Percentiles rank a stretch among this genome's conserved stretches.
Conservation (phyloP, 2,329 filamentous ascomycete species). For the Fusarium denticulatum region DNA sequence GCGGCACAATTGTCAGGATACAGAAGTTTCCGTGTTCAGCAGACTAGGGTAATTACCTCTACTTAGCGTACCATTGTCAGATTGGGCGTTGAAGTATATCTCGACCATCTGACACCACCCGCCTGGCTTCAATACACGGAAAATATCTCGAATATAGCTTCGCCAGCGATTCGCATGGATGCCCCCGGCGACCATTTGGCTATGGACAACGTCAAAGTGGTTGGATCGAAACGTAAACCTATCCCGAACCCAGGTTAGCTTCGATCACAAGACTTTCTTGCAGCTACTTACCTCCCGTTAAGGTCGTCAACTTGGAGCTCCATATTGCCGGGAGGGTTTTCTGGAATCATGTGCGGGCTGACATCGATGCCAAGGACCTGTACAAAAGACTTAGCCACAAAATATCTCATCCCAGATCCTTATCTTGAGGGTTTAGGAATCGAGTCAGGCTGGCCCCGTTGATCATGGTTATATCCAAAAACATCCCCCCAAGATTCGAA, state of each 20-base stretch:
- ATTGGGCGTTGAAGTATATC: slow-evolving; percentile 85
- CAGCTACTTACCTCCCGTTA: slow-evolving; percentile 64
- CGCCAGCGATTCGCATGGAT: slow-evolving; percentile 79
- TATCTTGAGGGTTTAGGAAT: background rate
- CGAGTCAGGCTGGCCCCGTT: background rate
- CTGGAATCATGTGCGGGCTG: slow-evolving; percentile 74
- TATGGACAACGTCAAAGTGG: slow-evolving; percentile 86
- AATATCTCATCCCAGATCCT: background rate
- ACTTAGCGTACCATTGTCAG: slow-evolving; percentile 81
- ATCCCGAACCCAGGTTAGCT: slow-evolving; percentile 6
- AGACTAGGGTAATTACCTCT: slow-evolving; percentile 56
- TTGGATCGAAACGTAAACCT: slow-evolving; percentile 75
- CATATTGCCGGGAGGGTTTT: slow-evolving; percentile 71
- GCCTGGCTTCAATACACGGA: slow-evolving; percentile 74
- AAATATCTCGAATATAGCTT: slow-evolving; percentile 80
- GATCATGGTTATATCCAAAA: background rate
- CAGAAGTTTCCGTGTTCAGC: background rate
- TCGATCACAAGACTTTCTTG: background rate
- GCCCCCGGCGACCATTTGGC: slow-evolving; percentile 75
- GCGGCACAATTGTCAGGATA: slow-evolving; percentile 9
- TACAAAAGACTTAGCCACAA: background rate
- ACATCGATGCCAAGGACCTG: slow-evolving; percentile 79
- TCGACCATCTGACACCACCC: slow-evolving; percentile 94
- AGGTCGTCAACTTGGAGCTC: slow-evolving; percentile 78
- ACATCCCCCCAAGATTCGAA: background rate